A percentile compares a stretch with the other conserved stretches of the same genome.
Evolutionary conservation across 2,329 filamentous ascomycete species (phyloP).

Genomic region (Neofusicoccum sp.): DNA sequence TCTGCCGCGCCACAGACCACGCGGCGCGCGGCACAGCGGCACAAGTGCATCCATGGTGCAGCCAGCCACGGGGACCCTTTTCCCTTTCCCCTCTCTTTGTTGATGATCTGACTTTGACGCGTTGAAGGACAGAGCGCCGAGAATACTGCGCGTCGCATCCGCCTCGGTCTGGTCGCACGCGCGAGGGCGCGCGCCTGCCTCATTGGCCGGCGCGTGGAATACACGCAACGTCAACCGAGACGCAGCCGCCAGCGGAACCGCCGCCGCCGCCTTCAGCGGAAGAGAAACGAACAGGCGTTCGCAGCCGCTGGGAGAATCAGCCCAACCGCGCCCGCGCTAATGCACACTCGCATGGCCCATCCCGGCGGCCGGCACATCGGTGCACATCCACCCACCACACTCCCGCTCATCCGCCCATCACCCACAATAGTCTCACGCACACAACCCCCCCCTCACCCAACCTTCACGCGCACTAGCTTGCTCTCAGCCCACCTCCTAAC

Average conservation of each 20-base stretch:
- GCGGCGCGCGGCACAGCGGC: neutral
- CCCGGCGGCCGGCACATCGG: neutral
- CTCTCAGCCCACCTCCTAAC: too few species aligned
- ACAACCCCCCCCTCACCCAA: neutral
- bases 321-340: conserved; percentile 4
- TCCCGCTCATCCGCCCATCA: neutral
- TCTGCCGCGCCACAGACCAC: neutral
- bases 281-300: conserved; percentile 3
- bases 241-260: neutral
- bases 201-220: too few species aligned
- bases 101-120: too few species aligned
- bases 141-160: too few species aligned
- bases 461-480: neutral
- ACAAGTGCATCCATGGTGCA: neutral
- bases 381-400: neutral
- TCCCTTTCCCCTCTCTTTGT: neutral
- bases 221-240: too few species aligned
- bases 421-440: neutral
- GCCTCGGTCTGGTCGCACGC: too few species aligned
- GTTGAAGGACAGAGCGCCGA: too few species aligned
- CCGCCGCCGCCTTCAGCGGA: neutral
- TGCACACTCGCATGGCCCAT: conserved; percentile 4
- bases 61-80: neutral
- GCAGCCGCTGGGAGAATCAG: neutral
- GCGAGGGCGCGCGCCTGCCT: too few species aligned